Conservation (phyloP, 768 basidiomycete species). For the Exidia glandulosa region DNA sequence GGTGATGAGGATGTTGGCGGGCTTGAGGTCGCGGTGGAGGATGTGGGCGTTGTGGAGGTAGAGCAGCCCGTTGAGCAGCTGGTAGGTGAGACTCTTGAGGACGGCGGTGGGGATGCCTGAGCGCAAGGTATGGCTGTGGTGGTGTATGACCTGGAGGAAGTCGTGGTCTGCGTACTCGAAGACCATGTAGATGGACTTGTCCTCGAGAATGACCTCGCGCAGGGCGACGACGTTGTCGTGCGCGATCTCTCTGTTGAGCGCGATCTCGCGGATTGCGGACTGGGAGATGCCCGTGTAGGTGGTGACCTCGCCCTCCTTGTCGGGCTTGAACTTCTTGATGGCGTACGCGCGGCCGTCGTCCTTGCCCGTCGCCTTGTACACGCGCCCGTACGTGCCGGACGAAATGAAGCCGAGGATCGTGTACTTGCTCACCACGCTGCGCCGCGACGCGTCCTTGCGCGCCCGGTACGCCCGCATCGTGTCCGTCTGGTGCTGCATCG, state of each 20-base stretch:
- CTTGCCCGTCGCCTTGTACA: slow-evolving; percentile 86
- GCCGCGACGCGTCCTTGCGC: slow-evolving; percentile 59
- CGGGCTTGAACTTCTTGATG: slow-evolving; percentile 99
- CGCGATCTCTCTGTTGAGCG: slow-evolving; percentile 78
- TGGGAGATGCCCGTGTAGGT: slow-evolving; percentile 98
- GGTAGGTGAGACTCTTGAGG: slow-evolving; percentile 88
- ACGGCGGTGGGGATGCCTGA: slow-evolving; percentile 61
- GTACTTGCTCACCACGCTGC: slow-evolving; percentile 71
- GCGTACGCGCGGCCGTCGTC: slow-evolving; percentile 69
- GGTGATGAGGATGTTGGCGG: slow-evolving; percentile 95
- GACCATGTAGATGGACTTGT: slow-evolving; percentile 98
- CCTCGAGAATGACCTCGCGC: slow-evolving; percentile 91
- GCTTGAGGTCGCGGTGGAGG: slow-evolving; percentile 95
- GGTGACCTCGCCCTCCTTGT: slow-evolving; percentile 94
- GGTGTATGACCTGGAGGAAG: slow-evolving; percentile 99
- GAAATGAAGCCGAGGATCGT: slow-evolving; percentile 94
- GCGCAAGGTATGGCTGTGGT: slow-evolving; percentile 86
- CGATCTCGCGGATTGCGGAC: slow-evolving; percentile 93
- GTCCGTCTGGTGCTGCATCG: slow-evolving; percentile 26
- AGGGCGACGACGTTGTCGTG: slow-evolving; percentile 89
- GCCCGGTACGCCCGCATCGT: slow-evolving; percentile 80
- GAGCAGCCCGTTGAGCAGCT: slow-evolving; percentile 85
- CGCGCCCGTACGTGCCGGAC: slow-evolving; percentile 95
- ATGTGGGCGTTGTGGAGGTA: slow-evolving; percentile 94
- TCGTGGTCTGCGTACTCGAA: slow-evolving; percentile 99